Evolutionary conservation across 176 grass and related monocot species (phyloP).

Genomic region (Eleusine indica): DNA sequence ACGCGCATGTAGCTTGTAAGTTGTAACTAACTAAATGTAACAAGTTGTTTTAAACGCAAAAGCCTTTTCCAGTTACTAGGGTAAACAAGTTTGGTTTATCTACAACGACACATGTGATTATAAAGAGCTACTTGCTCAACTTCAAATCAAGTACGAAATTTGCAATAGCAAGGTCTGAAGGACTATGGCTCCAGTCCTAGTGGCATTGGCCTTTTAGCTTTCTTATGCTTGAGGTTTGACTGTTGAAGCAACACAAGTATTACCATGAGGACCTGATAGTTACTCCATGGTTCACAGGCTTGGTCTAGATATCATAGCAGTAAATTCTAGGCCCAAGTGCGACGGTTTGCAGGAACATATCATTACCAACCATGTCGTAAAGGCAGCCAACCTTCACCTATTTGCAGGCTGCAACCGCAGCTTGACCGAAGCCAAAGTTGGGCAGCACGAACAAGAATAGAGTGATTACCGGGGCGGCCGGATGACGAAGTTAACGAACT

Average conservation of each 20-base stretch:
- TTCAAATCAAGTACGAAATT: not conserved
- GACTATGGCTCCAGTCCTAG: not conserved
- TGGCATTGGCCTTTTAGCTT: not conserved
- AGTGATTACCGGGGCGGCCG: conserved; percentile 84
- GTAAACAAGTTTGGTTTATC: not conserved
- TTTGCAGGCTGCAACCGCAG: not conserved
- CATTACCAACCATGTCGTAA: not conserved
- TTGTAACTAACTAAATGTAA: not conserved
- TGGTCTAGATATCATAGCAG: not conserved
- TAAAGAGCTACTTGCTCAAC: not conserved
- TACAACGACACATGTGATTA: conserved; percentile 2
- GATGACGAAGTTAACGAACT: conserved; percentile 98
- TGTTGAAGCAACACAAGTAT: not conserved
- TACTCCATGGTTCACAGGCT: not conserved
- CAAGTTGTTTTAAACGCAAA: not conserved
- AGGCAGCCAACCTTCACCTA: conserved; percentile 19
- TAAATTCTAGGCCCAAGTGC: not conserved
- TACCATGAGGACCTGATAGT: not conserved
- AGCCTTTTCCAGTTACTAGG: not conserved
- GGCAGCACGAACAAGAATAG: not conserved
- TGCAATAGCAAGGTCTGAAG: not conserved
- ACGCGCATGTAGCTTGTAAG: not conserved
- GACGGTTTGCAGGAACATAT: not conserved
- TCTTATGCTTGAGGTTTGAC: not conserved
- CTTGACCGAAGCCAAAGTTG: not conserved